Evolutionary conservation across 1,284 basidiomycete genomes (phyloP).

Genomic region (Flammula alnicola): DNA sequence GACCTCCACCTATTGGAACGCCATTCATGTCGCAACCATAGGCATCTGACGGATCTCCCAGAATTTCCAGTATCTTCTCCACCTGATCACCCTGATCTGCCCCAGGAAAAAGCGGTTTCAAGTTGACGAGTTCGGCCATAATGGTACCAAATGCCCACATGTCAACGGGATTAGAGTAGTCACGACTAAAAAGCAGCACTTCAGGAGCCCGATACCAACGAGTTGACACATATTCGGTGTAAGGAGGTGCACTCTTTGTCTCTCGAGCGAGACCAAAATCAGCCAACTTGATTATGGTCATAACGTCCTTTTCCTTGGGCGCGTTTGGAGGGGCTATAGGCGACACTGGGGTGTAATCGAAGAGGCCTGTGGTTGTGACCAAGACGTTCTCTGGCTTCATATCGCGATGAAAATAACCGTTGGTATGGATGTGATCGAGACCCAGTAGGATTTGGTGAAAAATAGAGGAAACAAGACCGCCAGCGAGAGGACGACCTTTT

Average conservation of each 20-base stretch:
- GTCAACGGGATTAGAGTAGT: conserved; percentile 97
- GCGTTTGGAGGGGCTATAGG: conserved; percentile 60
- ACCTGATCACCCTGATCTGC: conserved; percentile 94
- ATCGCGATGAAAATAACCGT: conserved; percentile 98
- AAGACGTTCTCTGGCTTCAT: conserved; percentile 99
- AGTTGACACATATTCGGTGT: conserved; percentile 98
- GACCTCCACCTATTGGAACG: conserved; percentile 81
- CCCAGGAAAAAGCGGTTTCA: conserved; percentile 98
- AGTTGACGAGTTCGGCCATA: conserved; percentile 94
- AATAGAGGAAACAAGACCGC: conserved; percentile 94
- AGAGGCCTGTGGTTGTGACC: conserved; percentile 97
- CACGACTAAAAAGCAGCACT: conserved; percentile 87
- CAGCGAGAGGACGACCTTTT: conserved; percentile 91
- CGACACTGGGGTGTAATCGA: conserved; percentile 88
- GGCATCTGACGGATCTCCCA: conserved; percentile 90
- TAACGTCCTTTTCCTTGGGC: conserved; percentile 88
- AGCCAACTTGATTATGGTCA: conserved; percentile 96
- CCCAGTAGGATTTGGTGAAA: conserved; percentile 93
- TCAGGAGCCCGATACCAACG: conserved; percentile 99
- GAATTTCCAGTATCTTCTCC: conserved; percentile 84
- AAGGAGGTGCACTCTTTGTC: conserved; percentile 88
- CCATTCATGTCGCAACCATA: conserved; percentile 82
- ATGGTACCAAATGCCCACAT: conserved; percentile 99
- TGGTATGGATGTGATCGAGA: conserved; percentile 89
- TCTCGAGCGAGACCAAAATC: conserved; percentile 98